Evolutionary conservation across 1,284 basidiomycete genomes (phyloP), one percentile per base, ranked within the genome.

Genomic region (Ustilago nuda): DNA sequence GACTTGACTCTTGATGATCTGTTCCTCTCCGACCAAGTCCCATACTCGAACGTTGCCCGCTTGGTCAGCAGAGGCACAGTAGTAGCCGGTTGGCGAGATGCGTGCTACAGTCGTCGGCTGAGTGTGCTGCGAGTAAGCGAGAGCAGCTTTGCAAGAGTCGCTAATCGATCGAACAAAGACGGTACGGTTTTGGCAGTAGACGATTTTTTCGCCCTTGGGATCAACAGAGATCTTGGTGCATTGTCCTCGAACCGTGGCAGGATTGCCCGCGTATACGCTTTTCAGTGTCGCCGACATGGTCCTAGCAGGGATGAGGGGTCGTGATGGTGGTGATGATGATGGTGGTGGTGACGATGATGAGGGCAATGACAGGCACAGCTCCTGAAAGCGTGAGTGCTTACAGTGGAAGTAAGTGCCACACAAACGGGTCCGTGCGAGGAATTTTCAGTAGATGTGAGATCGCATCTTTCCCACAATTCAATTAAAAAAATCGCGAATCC

Each of bases 71-170:
- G 94, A 96, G 3, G 97, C 96, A 81, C 92, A 94, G 87, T 98
- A 98, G 87, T 92, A 98, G 19, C 95, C 96, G 0, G 94, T 93
- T 0, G 95, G 95, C 0, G 94, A 95, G 85, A 98, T 91, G 41
- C 93, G 91, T 7, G 95, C 95, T 13, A 96, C 94, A 1, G 93
- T 95, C 6, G 93, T 90, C 55, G 92, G 92, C 75, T 94, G 92
- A 2, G 92, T 89, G 87, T 98, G 95, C 54, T 93, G 92, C 63
- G 90, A 88, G 83, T 94, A 94, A 23, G 90, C 88, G 12, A 80
- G 41, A 1, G 84, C 80, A 7, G 76, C 64, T 37, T 61, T 66
- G 58, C 63, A 63, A 13, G 73, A 32, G 87, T 88, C 32, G 90
- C 89, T 32, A 88, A 86, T 17, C 88, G 70, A 72, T 12, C 72